Percentiles rank a stretch among this genome's conserved stretches.
Conservation (phyloP, 805 yeast genomes). For the Starmerella powellii region DNA sequence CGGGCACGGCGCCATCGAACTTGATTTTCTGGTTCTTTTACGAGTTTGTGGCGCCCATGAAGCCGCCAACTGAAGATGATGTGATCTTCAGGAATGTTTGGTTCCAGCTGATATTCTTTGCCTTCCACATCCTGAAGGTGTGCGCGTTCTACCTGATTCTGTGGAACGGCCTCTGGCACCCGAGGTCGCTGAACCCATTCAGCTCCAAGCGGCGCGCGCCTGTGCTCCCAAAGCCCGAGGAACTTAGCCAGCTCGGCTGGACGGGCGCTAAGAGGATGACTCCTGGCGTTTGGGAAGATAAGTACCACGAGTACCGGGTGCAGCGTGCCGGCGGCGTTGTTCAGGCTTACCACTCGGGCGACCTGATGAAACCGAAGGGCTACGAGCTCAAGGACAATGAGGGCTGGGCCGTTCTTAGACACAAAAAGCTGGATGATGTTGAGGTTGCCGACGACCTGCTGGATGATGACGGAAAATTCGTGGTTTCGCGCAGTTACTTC, state of each 20-base stretch:
- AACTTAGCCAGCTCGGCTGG: conserved; percentile 70
- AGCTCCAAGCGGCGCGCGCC: conserved; percentile 11
- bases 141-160: conserved; percentile 44
- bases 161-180: conserved; percentile 68
- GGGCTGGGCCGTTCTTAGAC: conserved; percentile 41
- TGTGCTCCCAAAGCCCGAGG: conserved; percentile 34
- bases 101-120: conserved; percentile 62
- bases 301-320: conserved; percentile 51
- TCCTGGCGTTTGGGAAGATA: conserved; percentile 56
- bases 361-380: conserved; percentile 49
- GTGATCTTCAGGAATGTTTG: conserved; percentile 34
- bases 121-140: conserved; percentile 56
- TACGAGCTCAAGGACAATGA: conserved; percentile 60
- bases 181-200: conserved; percentile 41
- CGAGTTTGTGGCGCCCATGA: conserved; percentile 28
- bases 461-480: conserved; percentile 20
- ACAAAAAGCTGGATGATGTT: conserved; percentile 1
- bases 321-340: conserved; percentile 56
- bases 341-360: conserved; percentile 62
- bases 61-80: conserved; percentile 38
- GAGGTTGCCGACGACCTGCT: conserved; percentile 15
- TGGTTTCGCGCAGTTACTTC: conserved; percentile 19
- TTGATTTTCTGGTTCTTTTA: conserved; percentile 33
- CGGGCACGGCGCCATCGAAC: conserved; percentile 71
- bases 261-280: conserved; percentile 77